Evolutionary conservation across 164 flowering plant genomes (phyloP).

Genomic region (Euptelea pleiosperma): DNA sequence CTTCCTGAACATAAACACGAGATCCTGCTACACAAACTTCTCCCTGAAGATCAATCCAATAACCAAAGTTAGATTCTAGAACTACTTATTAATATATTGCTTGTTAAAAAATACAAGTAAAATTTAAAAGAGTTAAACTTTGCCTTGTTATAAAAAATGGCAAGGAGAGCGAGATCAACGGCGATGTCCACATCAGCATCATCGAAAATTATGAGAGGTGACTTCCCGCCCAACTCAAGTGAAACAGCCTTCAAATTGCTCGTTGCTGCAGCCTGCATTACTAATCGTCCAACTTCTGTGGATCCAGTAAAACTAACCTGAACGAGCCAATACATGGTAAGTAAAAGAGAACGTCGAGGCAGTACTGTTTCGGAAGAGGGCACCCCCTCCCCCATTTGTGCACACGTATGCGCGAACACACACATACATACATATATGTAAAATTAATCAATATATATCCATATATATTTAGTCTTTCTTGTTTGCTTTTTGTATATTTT

Average conservation of each 20-base stretch:
- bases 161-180: constrained; percentile 53
- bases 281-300: constrained; percentile 59
- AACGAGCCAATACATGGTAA: neutral
- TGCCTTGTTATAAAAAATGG: constrained; percentile 56
- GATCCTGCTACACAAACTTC: constrained; percentile 76
- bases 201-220: constrained; percentile 74
- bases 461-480: no score
- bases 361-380: no score
- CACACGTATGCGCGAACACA: no score
- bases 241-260: constrained; percentile 76
- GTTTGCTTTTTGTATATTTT: no score
- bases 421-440: no score
- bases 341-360: no score
- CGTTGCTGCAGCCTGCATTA: constrained; percentile 71
- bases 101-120: neutral
- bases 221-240: constrained; percentile 87
- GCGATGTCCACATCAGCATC: constrained; percentile 75
- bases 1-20: constrained; percentile 83
- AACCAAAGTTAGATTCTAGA: neutral
- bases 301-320: constrained; percentile 88
- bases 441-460: no score
- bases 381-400: no score
- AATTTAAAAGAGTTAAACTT: no score
- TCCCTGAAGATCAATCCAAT: constrained; percentile 51
- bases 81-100: no score